phyloP scores from a whole-genome alignment of 768 basidiomycete genomes.

The Flagelloscypha sp. region DNA sequence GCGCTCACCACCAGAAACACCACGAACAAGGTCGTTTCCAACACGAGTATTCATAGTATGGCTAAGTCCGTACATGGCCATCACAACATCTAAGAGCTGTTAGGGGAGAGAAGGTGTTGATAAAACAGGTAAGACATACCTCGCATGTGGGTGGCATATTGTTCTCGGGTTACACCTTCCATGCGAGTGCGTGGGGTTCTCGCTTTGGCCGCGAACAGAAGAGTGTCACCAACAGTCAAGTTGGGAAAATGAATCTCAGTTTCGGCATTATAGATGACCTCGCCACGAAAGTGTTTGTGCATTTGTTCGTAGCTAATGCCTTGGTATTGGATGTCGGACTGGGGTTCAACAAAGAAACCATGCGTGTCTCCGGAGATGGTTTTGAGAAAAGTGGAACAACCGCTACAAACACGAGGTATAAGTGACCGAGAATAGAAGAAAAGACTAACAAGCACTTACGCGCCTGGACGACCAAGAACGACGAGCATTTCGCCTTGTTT shows the following conservation, averaged over 20 bases:
- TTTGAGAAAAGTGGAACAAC: constrained; percentile 43
- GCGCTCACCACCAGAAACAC: constrained; percentile 46
- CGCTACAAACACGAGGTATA: constrained; percentile 60
- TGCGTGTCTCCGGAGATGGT: constrained; percentile 34
- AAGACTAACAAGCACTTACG: constrained; percentile 6
- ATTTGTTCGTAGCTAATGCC: constrained; percentile 39
- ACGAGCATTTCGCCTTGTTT: constrained; percentile 69
- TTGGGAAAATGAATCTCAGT: constrained; percentile 44
- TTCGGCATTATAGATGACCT: constrained; percentile 34
- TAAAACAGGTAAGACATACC: too few species aligned
- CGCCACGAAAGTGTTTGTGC: constrained; percentile 37
- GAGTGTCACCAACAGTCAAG: constrained; percentile 38
- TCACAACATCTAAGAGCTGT: constrained; percentile 29
- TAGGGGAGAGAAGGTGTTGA: too few species aligned
- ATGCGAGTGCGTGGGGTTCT: constrained; percentile 33
- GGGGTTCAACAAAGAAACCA: constrained; percentile 24
- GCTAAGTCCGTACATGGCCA: constrained; percentile 50
- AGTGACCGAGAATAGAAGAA: too few species aligned
- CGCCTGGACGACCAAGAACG: constrained; percentile 32
- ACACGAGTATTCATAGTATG: constrained; percentile 56
- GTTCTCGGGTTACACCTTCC: constrained; percentile 21
- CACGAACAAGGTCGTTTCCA: constrained; percentile 53
- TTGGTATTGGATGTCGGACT: constrained; percentile 36
- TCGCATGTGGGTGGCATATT: constrained; percentile 26
- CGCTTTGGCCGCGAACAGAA: constrained; percentile 45